phyloP scores from a whole-genome alignment of 1,284 basidiomycete species.

The Waitea zeae region DNA sequence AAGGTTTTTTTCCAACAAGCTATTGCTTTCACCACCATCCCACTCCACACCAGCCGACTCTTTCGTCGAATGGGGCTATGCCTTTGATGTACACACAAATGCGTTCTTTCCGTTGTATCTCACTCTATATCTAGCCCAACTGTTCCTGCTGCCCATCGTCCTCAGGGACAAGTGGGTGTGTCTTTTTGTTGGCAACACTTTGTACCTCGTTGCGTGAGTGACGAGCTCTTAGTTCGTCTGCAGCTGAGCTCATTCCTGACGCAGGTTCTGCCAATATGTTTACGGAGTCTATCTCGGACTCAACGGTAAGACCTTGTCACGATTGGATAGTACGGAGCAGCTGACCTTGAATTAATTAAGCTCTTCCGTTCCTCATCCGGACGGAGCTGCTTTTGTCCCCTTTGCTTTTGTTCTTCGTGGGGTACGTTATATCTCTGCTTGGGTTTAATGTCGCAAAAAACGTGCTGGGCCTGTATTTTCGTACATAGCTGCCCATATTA shows the following conservation, averaged over 20 bases:
- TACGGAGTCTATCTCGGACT: conserved; percentile 86
- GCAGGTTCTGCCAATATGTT: conserved; percentile 73
- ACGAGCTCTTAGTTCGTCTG: not conserved
- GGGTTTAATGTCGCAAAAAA: conserved; percentile 81
- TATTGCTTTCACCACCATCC: conserved; percentile 55
- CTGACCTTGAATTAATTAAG: conserved; percentile 21
- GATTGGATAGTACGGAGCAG: not conserved
- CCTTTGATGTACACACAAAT: conserved; percentile 90
- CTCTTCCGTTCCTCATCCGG: conserved; percentile 81
- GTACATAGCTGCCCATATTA: conserved; percentile 18
- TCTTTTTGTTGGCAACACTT: conserved; percentile 80
- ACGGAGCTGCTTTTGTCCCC: conserved; percentile 79
- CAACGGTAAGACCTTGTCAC: conserved; percentile 31
- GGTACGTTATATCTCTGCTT: conserved; percentile 72
- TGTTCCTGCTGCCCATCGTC: conserved; percentile 71
- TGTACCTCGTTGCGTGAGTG: conserved; percentile 72
- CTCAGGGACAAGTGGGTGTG: conserved; percentile 81
- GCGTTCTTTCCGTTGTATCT: conserved; percentile 88
- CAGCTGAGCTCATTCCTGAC: not conserved
- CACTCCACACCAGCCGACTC: conserved; percentile 59
- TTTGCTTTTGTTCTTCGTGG: conserved; percentile 54
- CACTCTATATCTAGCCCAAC: conserved; percentile 72
- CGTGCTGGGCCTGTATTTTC: conserved; percentile 67
- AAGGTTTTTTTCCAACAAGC: conserved; percentile 57
- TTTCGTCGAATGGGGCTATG: conserved; percentile 79